Conservation (phyloP, 345 rosid species). For the Populus pruinosa region DNA sequence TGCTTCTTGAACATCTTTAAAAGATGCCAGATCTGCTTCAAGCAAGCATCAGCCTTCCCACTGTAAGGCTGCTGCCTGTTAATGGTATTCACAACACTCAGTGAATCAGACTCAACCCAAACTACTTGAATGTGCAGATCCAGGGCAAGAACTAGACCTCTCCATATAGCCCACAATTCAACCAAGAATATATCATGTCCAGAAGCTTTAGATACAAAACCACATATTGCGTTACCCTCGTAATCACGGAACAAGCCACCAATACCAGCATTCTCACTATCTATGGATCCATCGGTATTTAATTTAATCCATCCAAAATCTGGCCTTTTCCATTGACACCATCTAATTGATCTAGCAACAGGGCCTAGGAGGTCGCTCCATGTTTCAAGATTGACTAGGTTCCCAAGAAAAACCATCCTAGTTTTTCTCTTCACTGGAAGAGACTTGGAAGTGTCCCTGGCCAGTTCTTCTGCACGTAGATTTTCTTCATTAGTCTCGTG, state of each 20-base stretch:
- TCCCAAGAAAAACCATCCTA: constrained; percentile 4
- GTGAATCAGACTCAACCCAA: constrained; percentile 44
- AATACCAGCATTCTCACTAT: constrained; percentile 20
- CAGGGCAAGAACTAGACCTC: constrained; percentile 38
- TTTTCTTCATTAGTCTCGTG: constrained; percentile 23
- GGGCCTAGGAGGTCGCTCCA: constrained; percentile 22
- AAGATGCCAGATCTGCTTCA: constrained; percentile 29
- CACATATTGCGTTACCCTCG: constrained; percentile 30
- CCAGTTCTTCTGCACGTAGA: constrained; percentile 5
- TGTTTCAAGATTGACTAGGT: constrained; percentile 12
- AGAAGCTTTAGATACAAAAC: constrained; percentile 36
- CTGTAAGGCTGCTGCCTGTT: constrained; percentile 20
- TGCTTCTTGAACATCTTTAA: constrained; percentile 19
- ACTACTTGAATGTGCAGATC: constrained; percentile 22
- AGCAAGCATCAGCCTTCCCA: constrained; percentile 25
- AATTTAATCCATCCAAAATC: constrained; percentile 32
- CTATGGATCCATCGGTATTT: constrained; percentile 36
- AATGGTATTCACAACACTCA: constrained; percentile 39
- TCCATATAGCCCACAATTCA: constrained; percentile 42
- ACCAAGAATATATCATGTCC: constrained; percentile 32
- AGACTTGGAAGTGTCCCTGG: background rate
- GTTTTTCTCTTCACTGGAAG: background rate
- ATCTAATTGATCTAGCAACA: constrained; percentile 23
- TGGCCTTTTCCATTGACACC: constrained; percentile 36
- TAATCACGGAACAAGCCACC: constrained; percentile 39